Conservation (phyloP, 768 basidiomycete genomes). For the Amanita exitialis region DNA sequence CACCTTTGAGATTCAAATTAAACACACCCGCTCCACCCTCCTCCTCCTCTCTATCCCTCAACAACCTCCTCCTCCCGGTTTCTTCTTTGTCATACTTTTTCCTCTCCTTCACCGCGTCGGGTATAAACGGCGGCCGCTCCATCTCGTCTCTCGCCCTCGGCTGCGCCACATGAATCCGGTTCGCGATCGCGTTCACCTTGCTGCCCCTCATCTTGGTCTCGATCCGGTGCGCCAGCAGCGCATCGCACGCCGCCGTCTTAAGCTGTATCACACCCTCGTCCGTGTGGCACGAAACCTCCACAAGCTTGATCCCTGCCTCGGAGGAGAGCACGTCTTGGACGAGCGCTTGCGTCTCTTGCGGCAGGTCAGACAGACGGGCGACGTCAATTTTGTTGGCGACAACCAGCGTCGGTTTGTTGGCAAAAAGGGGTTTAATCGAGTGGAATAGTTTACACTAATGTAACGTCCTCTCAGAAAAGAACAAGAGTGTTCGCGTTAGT, state of each 20-base stretch:
- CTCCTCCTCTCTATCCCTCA: slow-evolving; percentile 76
- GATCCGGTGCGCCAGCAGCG: slow-evolving; percentile 89
- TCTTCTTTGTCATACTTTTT: slow-evolving; percentile 84
- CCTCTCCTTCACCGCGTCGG: slow-evolving; percentile 67
- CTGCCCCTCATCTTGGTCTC: slow-evolving; percentile 89
- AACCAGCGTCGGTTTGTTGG: slow-evolving; percentile 85
- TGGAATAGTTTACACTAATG: slow-evolving; percentile 93
- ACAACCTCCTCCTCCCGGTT: slow-evolving; percentile 61
- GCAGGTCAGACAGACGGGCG: slow-evolving; percentile 76
- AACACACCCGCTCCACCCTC: slow-evolving; percentile 88
- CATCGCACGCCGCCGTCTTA: slow-evolving; percentile 92
- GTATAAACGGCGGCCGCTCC: slow-evolving; percentile 81
- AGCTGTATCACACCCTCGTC: slow-evolving; percentile 98
- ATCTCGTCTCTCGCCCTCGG: slow-evolving; percentile 89
- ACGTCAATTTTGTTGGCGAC: slow-evolving; percentile 99
- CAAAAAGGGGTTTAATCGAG: slow-evolving; percentile 96
- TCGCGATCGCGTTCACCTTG: slow-evolving; percentile 87
- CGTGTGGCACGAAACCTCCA: slow-evolving; percentile 89
- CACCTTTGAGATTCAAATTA: slow-evolving; percentile 85
- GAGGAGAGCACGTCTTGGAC: slow-evolving; percentile 80
- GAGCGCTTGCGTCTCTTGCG: slow-evolving; percentile 62
- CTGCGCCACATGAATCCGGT: slow-evolving; percentile 92
- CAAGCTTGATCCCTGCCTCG: slow-evolving; percentile 55
- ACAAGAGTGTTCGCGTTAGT: background rate
- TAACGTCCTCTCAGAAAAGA: background rate